Evolutionary conservation across 2,329 filamentous ascomycete genomes (phyloP).

Genomic region (Talaromyces pinophilus): DNA sequence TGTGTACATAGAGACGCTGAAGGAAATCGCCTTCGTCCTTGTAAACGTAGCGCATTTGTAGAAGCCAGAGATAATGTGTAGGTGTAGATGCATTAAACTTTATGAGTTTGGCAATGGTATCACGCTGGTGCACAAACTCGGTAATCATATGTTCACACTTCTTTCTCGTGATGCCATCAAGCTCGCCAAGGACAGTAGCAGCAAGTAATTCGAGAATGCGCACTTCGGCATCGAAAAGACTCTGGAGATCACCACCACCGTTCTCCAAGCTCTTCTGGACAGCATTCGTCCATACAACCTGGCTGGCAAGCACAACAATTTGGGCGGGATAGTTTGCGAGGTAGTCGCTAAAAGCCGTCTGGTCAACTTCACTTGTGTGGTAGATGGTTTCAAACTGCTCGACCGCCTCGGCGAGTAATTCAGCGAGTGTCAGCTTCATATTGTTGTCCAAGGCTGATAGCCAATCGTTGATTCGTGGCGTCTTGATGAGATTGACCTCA

Average conservation of each 20-base stretch:
- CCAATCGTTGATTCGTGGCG: slow-evolving; percentile 98
- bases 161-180: slow-evolving; percentile 83
- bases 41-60: slow-evolving; percentile 97
- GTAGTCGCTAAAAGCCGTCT: slow-evolving; percentile 71
- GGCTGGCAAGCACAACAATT: slow-evolving; percentile 90
- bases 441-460: slow-evolving; percentile 86
- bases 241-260: slow-evolving; percentile 68
- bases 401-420: slow-evolving; percentile 83
- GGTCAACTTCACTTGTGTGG: slow-evolving; percentile 68
- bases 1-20: slow-evolving; percentile 83
- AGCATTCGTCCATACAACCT: slow-evolving; percentile 88
- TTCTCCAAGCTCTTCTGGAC: slow-evolving; percentile 75
- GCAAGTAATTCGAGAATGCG: slow-evolving; percentile 83
- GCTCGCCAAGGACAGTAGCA: slow-evolving; percentile 82
- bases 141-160: slow-evolving; percentile 99
- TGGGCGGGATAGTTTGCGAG: slow-evolving; percentile 86
- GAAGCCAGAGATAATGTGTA: slow-evolving; percentile 85
- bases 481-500: slow-evolving; percentile 88
- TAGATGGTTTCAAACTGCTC: slow-evolving; percentile 80
- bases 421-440: slow-evolving; percentile 92
- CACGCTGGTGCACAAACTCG: slow-evolving; percentile 96
- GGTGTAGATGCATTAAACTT: slow-evolving; percentile 71
- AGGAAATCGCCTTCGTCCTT: slow-evolving; percentile 75
- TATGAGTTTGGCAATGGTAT: slow-evolving; percentile 84
- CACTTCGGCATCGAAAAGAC: slow-evolving; percentile 78